Percentiles rank a stretch among this genome's conserved stretches.
Evolutionary conservation across 2,329 filamentous ascomycete species (phyloP).

Genomic region (Fusarium liriodendri): DNA sequence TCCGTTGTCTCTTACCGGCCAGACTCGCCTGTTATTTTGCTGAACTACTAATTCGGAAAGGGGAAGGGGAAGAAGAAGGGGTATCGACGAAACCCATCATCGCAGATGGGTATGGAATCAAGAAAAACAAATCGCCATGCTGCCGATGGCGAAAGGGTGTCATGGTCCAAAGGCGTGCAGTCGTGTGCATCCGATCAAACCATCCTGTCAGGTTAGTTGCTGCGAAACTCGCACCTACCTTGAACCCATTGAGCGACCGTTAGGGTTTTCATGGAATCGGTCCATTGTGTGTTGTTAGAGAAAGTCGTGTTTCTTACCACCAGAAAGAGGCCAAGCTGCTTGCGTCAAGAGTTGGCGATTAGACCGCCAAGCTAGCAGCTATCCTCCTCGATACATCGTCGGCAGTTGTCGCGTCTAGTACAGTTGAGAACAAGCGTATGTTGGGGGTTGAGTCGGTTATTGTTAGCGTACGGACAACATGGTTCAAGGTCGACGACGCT

Average conservation of each 20-base stretch:
- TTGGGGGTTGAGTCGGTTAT: slow-evolving; percentile 12
- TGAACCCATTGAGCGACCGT: not conserved
- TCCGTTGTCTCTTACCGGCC: slow-evolving; percentile 26
- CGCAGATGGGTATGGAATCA: slow-evolving; percentile 14
- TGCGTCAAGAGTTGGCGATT: slow-evolving; percentile 4
- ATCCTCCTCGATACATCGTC: slow-evolving; percentile 7
- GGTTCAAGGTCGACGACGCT: slow-evolving; percentile 60
- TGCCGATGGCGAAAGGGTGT: not conserved
- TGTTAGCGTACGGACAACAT: slow-evolving; percentile 30
- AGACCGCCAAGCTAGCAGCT: not conserved
- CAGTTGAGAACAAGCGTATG: slow-evolving; percentile 8
- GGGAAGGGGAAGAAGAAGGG: slow-evolving; percentile 19
- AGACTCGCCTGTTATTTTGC: slow-evolving; percentile 15
- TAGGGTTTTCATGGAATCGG: not conserved
- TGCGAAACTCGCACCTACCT: slow-evolving; percentile 29
- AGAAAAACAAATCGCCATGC: slow-evolving; percentile 20
- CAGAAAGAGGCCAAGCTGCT: slow-evolving; percentile 19
- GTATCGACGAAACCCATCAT: slow-evolving; percentile 40
- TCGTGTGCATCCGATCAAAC: slow-evolving; percentile 11
- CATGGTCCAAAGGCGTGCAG: not conserved
- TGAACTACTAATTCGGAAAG: slow-evolving; percentile 25
- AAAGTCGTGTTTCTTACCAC: slow-evolving; percentile 39
- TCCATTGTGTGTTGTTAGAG: slow-evolving; percentile 9
- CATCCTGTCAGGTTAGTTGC: slow-evolving; percentile 37
- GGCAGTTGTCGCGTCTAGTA: slow-evolving; percentile 20